Evolutionary conservation across 2,329 filamentous ascomycete genomes (phyloP).

Genomic region (Daldinia eschscholtzii): DNA sequence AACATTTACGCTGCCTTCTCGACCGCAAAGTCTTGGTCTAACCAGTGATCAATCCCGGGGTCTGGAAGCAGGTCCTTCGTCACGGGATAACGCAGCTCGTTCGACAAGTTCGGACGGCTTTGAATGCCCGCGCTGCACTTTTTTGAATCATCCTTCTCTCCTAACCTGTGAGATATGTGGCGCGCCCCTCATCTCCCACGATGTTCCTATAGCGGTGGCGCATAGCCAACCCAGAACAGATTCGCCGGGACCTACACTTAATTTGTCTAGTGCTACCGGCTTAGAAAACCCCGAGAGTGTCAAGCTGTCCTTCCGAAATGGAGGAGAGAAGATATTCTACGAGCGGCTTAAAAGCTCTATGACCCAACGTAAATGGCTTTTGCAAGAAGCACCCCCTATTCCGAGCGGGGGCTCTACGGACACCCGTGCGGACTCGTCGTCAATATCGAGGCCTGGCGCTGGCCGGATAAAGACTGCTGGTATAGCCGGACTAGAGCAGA

Average conservation of each 20-base stretch:
- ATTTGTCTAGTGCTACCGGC: slow-evolving; percentile 53
- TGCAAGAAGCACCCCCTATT: slow-evolving; percentile 88
- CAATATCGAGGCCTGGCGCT: slow-evolving; percentile 44
- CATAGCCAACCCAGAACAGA: slow-evolving; percentile 68
- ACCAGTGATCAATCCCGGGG: slow-evolving; percentile 27
- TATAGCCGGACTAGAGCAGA: slow-evolving; percentile 91
- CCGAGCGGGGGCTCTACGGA: slow-evolving; percentile 66
- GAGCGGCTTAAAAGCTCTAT: slow-evolving; percentile 89
- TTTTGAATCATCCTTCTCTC: slow-evolving; percentile 90
- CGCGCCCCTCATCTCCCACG: slow-evolving; percentile 74
- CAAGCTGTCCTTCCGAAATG: slow-evolving; percentile 91
- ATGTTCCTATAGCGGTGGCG: slow-evolving; percentile 56
- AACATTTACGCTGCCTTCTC: slow-evolving; percentile 30
- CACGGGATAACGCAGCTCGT: slow-evolving; percentile 17
- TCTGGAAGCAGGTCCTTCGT: slow-evolving; percentile 26
- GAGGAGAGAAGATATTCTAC: slow-evolving; percentile 90
- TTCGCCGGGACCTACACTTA: slow-evolving; percentile 81
- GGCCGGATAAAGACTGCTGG: slow-evolving; percentile 75
- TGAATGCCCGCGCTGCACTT: slow-evolving; percentile 90
- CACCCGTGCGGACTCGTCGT: slow-evolving; percentile 52
- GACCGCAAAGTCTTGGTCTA: slow-evolving; percentile 27
- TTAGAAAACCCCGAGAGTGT: slow-evolving; percentile 77
- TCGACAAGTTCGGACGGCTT: slow-evolving; percentile 54
- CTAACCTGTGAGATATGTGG: slow-evolving; percentile 92
- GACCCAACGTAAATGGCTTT: slow-evolving; percentile 94